Conservation (phyloP, 1,139 yeast species). For the Pichia sp. region DNA sequence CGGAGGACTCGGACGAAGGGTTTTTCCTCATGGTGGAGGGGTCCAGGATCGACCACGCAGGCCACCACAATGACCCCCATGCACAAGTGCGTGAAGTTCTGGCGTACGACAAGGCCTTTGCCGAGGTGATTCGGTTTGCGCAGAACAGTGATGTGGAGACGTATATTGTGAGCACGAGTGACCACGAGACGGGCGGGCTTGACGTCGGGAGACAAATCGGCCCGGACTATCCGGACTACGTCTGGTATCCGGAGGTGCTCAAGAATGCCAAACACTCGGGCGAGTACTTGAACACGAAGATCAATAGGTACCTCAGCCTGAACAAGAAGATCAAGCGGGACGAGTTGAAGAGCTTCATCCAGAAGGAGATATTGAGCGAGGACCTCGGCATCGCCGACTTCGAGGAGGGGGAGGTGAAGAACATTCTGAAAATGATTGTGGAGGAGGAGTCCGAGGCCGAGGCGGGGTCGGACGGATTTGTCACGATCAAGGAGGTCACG, state of each 20-base stretch:
- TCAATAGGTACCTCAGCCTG: slow-evolving; percentile 23
- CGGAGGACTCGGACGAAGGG: slow-evolving; percentile 66
- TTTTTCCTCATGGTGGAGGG: slow-evolving; percentile 82
- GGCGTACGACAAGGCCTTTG: slow-evolving; percentile 72
- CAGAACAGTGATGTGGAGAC: slow-evolving; percentile 65
- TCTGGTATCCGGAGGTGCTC: slow-evolving; percentile 76
- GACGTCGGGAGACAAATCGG: slow-evolving; percentile 70
- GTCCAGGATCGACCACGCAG: slow-evolving; percentile 90
- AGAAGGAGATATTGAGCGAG: slow-evolving; percentile 38
- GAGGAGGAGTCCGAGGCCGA: no score
- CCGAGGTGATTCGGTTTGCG: slow-evolving; percentile 64
- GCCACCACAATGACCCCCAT: slow-evolving; percentile 84
- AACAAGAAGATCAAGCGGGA: slow-evolving; percentile 15
- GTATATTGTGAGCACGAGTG: slow-evolving; percentile 70
- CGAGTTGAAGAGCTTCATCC: slow-evolving; percentile 42
- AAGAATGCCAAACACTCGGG: slow-evolving; percentile 66
- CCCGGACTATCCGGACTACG: slow-evolving; percentile 55
- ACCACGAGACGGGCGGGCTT: slow-evolving; percentile 90
- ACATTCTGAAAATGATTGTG: neutral
- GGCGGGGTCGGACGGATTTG: slow-evolving; percentile 14
- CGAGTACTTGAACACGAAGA: slow-evolving; percentile 50
- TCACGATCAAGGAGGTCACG: slow-evolving; percentile 41
- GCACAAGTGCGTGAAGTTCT: slow-evolving; percentile 78
- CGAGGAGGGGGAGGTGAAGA: slow-evolving; percentile 25
- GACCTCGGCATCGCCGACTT: slow-evolving; percentile 61